Percentiles rank a stretch among this genome's conserved stretches.
These are phyloP conservation scores for Aurantiochytrium sp. DNA, from an alignment of 108 stramenopile genomes.

Conservation along the genomic window DNA sequence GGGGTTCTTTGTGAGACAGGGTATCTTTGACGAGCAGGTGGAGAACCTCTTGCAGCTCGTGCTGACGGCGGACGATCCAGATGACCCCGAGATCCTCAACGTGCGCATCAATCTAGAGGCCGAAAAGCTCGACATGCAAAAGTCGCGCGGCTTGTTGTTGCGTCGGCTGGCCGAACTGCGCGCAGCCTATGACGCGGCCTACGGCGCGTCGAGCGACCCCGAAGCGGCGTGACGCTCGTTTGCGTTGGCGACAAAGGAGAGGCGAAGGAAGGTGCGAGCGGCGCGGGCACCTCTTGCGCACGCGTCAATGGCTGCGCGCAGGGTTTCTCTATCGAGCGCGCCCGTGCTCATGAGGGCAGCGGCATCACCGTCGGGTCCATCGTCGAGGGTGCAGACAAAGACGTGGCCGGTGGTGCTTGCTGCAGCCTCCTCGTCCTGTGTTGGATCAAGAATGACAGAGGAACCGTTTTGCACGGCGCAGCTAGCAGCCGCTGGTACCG, in stretches of 20 bases:
- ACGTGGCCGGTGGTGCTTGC: neutral
- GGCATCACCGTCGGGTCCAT: neutral
- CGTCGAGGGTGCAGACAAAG: neutral
- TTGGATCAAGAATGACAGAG: neutral
- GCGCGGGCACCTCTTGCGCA: neutral
- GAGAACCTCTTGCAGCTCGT: neutral
- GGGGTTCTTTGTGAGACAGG: neutral
- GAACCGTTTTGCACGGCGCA: neutral
- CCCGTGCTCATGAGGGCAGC: neutral
- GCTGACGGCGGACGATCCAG: neutral
- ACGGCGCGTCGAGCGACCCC: neutral
- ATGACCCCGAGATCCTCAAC: neutral
- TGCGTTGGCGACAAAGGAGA: neutral
- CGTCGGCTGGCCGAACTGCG: neutral
- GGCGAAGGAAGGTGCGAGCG: slow-evolving; percentile 1
- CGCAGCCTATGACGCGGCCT: neutral
- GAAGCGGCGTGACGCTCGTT: neutral
- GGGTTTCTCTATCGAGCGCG: neutral
- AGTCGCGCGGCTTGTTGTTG: neutral
- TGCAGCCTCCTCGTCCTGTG: neutral
- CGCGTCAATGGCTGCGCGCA: neutral
- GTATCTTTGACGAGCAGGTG: neutral
- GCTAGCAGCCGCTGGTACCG: neutral
- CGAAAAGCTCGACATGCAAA: neutral
- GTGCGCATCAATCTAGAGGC: neutral